Conservation (phyloP, 306 rosid genomes). For the Casuarina cunninghamiana region DNA sequence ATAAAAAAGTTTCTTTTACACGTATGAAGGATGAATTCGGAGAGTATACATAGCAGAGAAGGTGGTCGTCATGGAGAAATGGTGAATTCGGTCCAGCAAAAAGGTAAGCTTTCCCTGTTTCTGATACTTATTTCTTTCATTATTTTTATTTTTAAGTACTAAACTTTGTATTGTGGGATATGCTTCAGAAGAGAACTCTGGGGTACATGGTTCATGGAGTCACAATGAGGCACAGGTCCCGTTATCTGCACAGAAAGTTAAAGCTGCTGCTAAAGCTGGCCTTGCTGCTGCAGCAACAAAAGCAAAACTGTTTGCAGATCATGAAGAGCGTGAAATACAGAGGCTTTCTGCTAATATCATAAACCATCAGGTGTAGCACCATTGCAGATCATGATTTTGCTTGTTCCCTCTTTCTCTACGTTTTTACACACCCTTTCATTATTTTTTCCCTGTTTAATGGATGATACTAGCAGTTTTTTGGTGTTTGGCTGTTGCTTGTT, state of each 20-base stretch:
- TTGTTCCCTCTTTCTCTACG: conserved; percentile 10
- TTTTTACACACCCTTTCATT: conserved; percentile 9
- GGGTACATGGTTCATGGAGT: conserved; percentile 51
- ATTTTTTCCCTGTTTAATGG: not conserved
- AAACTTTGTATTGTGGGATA: conserved; percentile 20
- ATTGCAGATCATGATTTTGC: not conserved
- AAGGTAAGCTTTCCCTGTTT: conserved; percentile 49
- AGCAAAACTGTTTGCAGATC: conserved; percentile 95
- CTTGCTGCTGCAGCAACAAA: conserved; percentile 96
- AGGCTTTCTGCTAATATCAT: conserved; percentile 91
- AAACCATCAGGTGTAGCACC: conserved; percentile 78
- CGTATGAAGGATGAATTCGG: conserved; percentile 64
- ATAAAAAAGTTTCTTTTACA: conserved; percentile 29
- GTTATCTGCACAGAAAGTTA: conserved; percentile 70
- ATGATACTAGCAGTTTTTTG: not conserved
- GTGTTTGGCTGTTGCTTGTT: not conserved
- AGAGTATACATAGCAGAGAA: conserved; percentile 52
- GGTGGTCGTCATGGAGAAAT: conserved; percentile 58
- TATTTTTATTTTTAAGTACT: conserved; percentile 9
- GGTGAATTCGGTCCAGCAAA: conserved; percentile 58
- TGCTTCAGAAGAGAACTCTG: conserved; percentile 64
- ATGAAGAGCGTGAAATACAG: conserved; percentile 99
- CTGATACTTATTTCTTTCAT: conserved; percentile 16
- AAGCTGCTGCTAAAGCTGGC: conserved; percentile 91
- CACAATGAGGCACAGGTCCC: conserved; percentile 61